These are phyloP conservation scores for Corylus heterophylla DNA, from an alignment of 306 rosid genomes.

Conservation along the genomic window DNA sequence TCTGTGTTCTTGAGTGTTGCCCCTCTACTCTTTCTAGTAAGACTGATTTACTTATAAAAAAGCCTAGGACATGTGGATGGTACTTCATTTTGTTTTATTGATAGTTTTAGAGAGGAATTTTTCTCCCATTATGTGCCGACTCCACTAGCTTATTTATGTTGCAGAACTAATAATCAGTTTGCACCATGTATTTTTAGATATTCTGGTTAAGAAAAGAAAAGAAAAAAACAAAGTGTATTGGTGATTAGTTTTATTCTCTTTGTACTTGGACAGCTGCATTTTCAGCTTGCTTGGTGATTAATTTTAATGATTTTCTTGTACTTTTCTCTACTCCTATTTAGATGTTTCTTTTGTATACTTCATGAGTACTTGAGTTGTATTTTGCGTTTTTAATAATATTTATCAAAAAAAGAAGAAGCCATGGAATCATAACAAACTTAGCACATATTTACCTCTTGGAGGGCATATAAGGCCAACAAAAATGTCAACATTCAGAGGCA, in stretches of 20 bases:
- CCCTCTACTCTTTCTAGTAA: too few relatives aligned
- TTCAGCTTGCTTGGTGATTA: too few relatives aligned
- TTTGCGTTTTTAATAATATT: too few relatives aligned
- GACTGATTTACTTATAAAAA: too few relatives aligned
- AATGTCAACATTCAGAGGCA: neutral
- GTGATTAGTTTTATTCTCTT: too few relatives aligned
- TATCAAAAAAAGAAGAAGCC: neutral
- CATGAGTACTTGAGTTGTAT: too few relatives aligned
- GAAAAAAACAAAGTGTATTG: neutral
- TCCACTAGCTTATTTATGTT: neutral
- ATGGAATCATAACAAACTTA: neutral
- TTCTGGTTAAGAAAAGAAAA: neutral
- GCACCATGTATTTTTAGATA: neutral
- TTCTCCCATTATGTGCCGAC: neutral
- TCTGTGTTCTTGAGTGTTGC: too few relatives aligned
- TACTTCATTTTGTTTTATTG: neutral
- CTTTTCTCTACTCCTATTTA: too few relatives aligned
- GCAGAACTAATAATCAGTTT: neutral
- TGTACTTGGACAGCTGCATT: too few relatives aligned
- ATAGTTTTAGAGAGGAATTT: neutral
- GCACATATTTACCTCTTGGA: neutral
- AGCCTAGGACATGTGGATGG: neutral
- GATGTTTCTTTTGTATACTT: too few relatives aligned
- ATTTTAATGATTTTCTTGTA: too few relatives aligned
- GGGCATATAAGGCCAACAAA: neutral